Conservation (phyloP, 441 rosid species). For the Arabidopsis lyrata region DNA sequence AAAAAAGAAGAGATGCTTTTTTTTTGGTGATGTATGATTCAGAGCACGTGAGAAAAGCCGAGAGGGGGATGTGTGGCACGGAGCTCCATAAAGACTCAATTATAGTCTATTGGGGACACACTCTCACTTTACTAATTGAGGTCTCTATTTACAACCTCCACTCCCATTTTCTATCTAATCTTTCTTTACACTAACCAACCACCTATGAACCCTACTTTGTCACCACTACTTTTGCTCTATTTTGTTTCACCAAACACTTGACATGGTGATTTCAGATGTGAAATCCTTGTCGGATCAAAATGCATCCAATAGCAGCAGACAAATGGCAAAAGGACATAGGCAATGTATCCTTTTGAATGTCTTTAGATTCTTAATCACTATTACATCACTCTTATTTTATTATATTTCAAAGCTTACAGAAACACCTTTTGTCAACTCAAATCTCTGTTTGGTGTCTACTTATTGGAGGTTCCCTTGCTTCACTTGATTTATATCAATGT, state of each 20-base stretch:
- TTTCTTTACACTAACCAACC: slow-evolving; percentile 21
- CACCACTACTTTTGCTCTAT: slow-evolving; percentile 38
- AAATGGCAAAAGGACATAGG: slow-evolving; percentile 31
- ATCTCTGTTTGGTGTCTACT: slow-evolving; percentile 23
- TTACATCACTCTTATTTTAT: slow-evolving; percentile 1
- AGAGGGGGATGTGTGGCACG: slow-evolving; percentile 50
- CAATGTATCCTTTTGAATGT: slow-evolving; percentile 14
- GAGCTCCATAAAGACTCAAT: slow-evolving; percentile 67
- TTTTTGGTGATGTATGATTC: slow-evolving; percentile 30
- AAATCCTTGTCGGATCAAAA: slow-evolving; percentile 29
- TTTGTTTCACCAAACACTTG: slow-evolving; percentile 25
- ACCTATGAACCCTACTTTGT: slow-evolving; percentile 37
- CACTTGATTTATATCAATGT: slow-evolving; percentile 9
- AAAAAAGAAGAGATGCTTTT: not conserved
- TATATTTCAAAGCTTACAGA: not conserved
- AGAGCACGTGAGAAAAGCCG: slow-evolving; percentile 41
- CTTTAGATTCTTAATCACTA: not conserved
- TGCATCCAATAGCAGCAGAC: slow-evolving; percentile 35
- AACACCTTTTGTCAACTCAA: slow-evolving; percentile 31
- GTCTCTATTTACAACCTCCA: slow-evolving; percentile 14
- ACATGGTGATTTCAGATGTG: slow-evolving; percentile 28
- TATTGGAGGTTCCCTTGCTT: slow-evolving; percentile 23
- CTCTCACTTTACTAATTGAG: slow-evolving; percentile 34
- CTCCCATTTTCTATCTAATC: slow-evolving; percentile 23
- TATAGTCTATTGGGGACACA: slow-evolving; percentile 46